A percentile compares a stretch with the other conserved stretches of the same genome.
These are phyloP conservation scores for Narthecium ossifragum DNA, from an alignment of 106 monocot genomes.

Conservation along the genomic window DNA sequence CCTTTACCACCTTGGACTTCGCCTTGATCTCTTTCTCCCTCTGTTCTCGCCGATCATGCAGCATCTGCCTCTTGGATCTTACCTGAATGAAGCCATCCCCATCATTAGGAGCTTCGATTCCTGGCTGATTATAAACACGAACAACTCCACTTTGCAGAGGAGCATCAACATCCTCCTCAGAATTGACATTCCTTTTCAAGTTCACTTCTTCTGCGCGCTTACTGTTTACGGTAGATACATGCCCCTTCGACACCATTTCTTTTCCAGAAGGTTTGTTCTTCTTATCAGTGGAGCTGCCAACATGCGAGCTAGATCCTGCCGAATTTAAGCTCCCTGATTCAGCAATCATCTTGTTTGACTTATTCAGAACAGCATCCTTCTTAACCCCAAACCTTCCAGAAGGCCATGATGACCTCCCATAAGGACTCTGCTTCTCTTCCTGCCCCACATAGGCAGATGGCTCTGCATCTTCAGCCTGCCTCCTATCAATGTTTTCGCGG, in stretches of 20 bases:
- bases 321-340: constrained; percentile 25
- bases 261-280: constrained; percentile 16
- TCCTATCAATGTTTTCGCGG: constrained; percentile 34
- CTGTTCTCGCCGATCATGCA: constrained; percentile 77
- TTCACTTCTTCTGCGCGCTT: constrained; percentile 12
- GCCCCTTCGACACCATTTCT: constrained; percentile 20
- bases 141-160: constrained; percentile 67
- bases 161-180: constrained; percentile 57
- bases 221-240: constrained; percentile 18
- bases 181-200: constrained; percentile 24
- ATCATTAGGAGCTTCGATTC: constrained; percentile 85
- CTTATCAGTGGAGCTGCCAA: constrained; percentile 18
- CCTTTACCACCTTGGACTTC: constrained; percentile 59
- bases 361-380: constrained; percentile 25
- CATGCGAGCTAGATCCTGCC: constrained; percentile 12
- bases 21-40: constrained; percentile 85
- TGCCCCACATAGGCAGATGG: constrained; percentile 15
- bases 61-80: constrained; percentile 90
- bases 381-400: constrained; percentile 21
- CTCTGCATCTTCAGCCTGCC: constrained; percentile 25
- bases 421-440: constrained; percentile 13
- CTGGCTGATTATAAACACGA: constrained; percentile 75
- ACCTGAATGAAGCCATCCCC: constrained; percentile 95
- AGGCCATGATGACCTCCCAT: constrained; percentile 7
- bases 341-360: constrained; percentile 12